These are phyloP conservation scores for Trichoderma breve DNA, from an alignment of 2,329 filamentous ascomycete genomes.

Conservation along the genomic window DNA sequence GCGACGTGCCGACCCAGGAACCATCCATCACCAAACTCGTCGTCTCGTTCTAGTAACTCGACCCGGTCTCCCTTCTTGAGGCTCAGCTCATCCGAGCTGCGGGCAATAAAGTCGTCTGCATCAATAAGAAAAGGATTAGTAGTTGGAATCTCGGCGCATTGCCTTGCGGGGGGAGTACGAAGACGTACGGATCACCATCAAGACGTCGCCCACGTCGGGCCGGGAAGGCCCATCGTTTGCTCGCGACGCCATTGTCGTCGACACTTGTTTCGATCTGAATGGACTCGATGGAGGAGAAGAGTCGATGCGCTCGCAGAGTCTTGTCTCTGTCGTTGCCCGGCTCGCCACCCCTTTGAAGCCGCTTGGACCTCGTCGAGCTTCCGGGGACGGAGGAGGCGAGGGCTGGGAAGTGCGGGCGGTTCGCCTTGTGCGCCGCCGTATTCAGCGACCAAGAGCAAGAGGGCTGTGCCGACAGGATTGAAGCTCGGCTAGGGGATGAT, in stretches of 20 bases:
- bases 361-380: conserved; percentile 3
- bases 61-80: conserved; percentile 81
- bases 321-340: not conserved
- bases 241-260: conserved; percentile 39
- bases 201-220: conserved; percentile 63
- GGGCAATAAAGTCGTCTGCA: conserved; percentile 84
- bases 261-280: not conserved
- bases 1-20: conserved; percentile 73
- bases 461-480: not conserved
- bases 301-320: not conserved
- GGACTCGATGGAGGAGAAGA: not conserved
- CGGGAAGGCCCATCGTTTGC: conserved; percentile 39
- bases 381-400: not conserved
- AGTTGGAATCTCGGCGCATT: conserved; percentile 18
- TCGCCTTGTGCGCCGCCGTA: conserved; percentile 13
- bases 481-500: conserved; percentile 19
- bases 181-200: conserved; percentile 69
- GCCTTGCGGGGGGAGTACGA: not conserved
- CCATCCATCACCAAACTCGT: conserved; percentile 88
- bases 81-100: conserved; percentile 89
- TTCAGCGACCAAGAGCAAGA: not conserved
- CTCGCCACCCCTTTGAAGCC: conserved; percentile 10
- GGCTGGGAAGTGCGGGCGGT: not conserved
- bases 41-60: conserved; percentile 79
- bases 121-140: conserved; percentile 13